A percentile compares a stretch with the other conserved stretches of the same genome.
phyloP scores from a whole-genome alignment of 2,329 filamentous ascomycete species.

The Fusarium sacchari region DNA sequence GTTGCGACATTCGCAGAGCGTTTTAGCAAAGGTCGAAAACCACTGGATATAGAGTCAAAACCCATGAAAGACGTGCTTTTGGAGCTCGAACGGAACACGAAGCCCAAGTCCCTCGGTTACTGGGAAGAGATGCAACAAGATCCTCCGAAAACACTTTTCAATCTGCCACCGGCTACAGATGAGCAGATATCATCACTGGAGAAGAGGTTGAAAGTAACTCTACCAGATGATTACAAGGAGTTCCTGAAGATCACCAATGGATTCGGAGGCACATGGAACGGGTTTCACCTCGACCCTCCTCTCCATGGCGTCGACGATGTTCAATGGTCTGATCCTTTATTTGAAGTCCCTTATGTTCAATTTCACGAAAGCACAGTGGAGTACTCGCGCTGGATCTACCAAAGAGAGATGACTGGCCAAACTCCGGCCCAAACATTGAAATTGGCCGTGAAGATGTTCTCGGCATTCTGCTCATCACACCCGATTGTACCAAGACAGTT shows the following conservation, averaged over 20 bases:
- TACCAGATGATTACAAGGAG: constrained; percentile 34
- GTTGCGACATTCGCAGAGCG: constrained; percentile 21
- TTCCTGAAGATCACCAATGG: constrained; percentile 36
- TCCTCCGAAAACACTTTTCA: constrained; percentile 24
- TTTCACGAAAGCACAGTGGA: constrained; percentile 10
- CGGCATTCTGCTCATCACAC: constrained; percentile 3
- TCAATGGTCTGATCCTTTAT: constrained; percentile 3
- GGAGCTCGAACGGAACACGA: constrained; percentile 24
- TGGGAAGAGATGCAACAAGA: constrained; percentile 3
- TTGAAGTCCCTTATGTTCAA: neutral
- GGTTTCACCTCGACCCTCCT: constrained; percentile 12
- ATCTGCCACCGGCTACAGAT: constrained; percentile 23
- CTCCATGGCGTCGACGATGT: constrained; percentile 19
- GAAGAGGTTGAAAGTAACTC: neutral
- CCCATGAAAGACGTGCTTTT: constrained; percentile 17
- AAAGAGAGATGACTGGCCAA: constrained; percentile 15
- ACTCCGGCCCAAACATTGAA: neutral
- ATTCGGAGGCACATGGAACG: constrained; percentile 33
- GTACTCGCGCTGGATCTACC: neutral
- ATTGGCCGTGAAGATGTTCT: constrained; percentile 20
- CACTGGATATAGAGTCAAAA: neutral
- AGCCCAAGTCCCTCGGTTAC: neutral
- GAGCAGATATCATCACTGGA: constrained; percentile 28
- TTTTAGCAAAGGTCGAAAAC: constrained; percentile 10
- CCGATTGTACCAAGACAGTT: neutral